Conservation (phyloP, 1,284 basidiomycete species). For the Ganoderma multipileum region DNA sequence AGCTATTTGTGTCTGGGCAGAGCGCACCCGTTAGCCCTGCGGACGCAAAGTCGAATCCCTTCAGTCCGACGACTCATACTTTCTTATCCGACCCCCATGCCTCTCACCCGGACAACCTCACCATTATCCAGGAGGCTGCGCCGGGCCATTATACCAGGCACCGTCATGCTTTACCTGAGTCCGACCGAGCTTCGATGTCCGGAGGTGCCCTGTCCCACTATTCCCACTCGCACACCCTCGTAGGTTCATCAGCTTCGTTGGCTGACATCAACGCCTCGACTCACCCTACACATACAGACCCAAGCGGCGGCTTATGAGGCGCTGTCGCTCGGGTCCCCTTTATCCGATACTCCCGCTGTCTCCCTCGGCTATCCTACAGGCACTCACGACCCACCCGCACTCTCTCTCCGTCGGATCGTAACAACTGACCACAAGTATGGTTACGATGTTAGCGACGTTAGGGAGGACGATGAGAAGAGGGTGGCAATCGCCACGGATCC, state of each 20-base stretch:
- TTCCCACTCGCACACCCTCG: slow-evolving; percentile 26
- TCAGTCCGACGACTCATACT: slow-evolving; percentile 19
- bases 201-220: slow-evolving; percentile 23
- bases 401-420: slow-evolving; percentile 7
- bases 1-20: slow-evolving; percentile 22
- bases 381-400: slow-evolving; percentile 9
- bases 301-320: slow-evolving; percentile 33
- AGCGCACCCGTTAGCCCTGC: slow-evolving; percentile 28
- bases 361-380: slow-evolving; percentile 20
- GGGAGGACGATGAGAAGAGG: slow-evolving; percentile 12
- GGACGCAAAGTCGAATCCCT: slow-evolving; percentile 18
- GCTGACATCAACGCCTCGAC: slow-evolving; percentile 32
- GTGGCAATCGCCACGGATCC: slow-evolving; percentile 53
- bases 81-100: slow-evolving; percentile 17
- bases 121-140: slow-evolving; percentile 26
- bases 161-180: slow-evolving; percentile 21
- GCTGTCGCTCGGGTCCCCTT: slow-evolving; percentile 29
- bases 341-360: slow-evolving; percentile 16
- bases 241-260: slow-evolving; percentile 33
- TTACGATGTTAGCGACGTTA: slow-evolving; percentile 15
- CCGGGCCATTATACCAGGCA: slow-evolving; percentile 25
- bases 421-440: slow-evolving; percentile 13
- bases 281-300: slow-evolving; percentile 32
- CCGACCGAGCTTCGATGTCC: slow-evolving; percentile 12
- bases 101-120: slow-evolving; percentile 17